These are phyloP conservation scores for Melanomma pulvis-pyrius DNA, from an alignment of 495 filamentous ascomycete genomes.

Conservation along the genomic window DNA sequence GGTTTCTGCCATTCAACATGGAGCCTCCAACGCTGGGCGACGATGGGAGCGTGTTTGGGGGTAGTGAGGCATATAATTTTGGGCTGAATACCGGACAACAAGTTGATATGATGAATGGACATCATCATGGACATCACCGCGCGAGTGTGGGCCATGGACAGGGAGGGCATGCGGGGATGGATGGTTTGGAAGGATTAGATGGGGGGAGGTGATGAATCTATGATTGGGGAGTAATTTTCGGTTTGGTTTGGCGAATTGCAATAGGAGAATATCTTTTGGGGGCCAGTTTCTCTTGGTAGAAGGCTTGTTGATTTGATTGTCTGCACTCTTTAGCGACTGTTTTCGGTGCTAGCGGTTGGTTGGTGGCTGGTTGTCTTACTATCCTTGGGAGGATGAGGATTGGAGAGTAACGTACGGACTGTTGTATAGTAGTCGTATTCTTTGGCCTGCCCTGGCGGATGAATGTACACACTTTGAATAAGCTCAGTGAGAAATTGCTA, in stretches of 20 bases:
- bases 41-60: conserved; percentile 45
- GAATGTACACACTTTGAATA: no score
- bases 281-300: not conserved
- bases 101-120: conserved; percentile 3
- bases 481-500: no score
- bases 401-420: no score
- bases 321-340: not conserved
- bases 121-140: not conserved
- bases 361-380: no score
- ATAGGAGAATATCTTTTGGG: not conserved
- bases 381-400: no score
- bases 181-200: conserved; percentile 6
- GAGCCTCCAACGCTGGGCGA: conserved; percentile 67
- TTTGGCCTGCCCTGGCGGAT: no score
- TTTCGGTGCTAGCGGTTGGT: not conserved
- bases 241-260: not conserved
- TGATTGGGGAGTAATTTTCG: not conserved
- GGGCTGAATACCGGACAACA: not conserved
- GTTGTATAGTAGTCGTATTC: no score
- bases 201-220: not conserved
- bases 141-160: conserved; percentile 1
- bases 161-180: not conserved
- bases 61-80: not conserved
- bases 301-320: not conserved
- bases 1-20: conserved; percentile 96